Evolutionary conservation across 1,284 basidiomycete species (phyloP), one percentile per base, ranked within the genome.

Genomic region (Tetrapyrgos nigripes): DNA sequence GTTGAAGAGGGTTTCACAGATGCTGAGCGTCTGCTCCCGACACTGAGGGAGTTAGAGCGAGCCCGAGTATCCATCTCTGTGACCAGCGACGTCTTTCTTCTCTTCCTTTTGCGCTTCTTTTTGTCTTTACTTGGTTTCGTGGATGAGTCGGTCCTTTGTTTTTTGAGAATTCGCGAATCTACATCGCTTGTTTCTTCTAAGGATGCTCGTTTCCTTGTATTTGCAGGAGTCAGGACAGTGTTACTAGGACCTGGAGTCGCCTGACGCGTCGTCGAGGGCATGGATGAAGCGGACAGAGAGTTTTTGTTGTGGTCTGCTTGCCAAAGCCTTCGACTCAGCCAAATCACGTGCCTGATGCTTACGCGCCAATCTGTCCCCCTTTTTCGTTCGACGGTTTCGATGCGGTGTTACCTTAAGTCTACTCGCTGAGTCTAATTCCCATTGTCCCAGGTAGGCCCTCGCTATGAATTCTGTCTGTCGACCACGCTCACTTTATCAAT

Each of bases 101-200:
- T 81, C 63, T 64, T 79, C 68, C 61, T 79, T 61, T 62, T 78
- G 57, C 73, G 70, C 53, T 74, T 80, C 63, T 73, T 78, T 58
- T 75, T 74, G 56, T 82, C 77, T 48, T 79, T 75, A 27, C 59
- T 63, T 37, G 49, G 61, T 40, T 67, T 71, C 4, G 67, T 37
- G 11, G 59, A 59, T 46, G 58, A 55, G n/a, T 62, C 62, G 21
- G 62, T 31, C 52, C 58, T 62, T 46, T 49, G 64, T 62, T 52
- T 72, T 63, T 64, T 67, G 66, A 40, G 3, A 55, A 63, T 68
- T 31, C 46, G 52, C 57, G 69, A 71, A 60, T 75, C 72, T 17
- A 53, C 4, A 27, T 70, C 72, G 24, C 65, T 64, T 23, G 62
- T 31, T 17, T 60, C 67, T 33, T 71, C 70, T 3, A 57, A 53